Base-by-base conservation (phyloP, 495 filamentous ascomycete genomes). In the Neurospora terricola region DNA sequence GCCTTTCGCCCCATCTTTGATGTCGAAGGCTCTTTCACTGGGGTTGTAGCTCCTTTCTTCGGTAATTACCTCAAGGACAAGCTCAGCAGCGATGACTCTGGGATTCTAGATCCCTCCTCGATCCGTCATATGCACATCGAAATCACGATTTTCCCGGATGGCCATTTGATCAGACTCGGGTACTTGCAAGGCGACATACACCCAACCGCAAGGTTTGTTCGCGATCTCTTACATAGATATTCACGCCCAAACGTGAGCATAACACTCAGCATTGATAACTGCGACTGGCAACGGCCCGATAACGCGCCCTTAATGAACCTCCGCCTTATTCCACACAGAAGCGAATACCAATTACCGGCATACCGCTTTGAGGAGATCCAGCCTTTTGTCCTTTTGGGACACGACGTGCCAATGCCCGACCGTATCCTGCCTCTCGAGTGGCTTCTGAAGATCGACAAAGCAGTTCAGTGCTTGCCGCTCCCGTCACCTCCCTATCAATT, bases 11-110 rank as follows among this genome's bases (percentile, higher is more conserved):
- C 40, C 3, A 0, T 42, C 14, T 42, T 42, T 42, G 40, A 42
- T 42, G 40, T 0, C 7, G 40, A 8, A 42, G 40, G 16, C 40
- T 42, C 40, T 42, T 42, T 42, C 40, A 42, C 40, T 0, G 40
- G 16, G 40, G 5, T 42, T 3, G 40, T 8, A 42, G 16, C 14
- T 42, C 16, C 40, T 42, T 0, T 8, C 40, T 18, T 42, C 16
- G 40, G 8, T 8, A 0, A 42, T 42, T 18, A 0, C 16, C 40
- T 18, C 0, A 0, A 2, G 5, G 0, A 18, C 3, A 2, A 42
- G 6, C 1, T 42, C 12, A 42, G 39, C 39, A 3, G 3, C 12
- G 5, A 42, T 42, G 40, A 42, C 14, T 2, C 14, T 42, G 5
- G 18, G 40, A 42, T 42, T 42, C 40, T 18, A 18, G 16, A 42